Percentiles rank a stretch among this genome's conserved stretches.
Evolutionary conservation across 371 early-diverging fungal genomes (phyloP).

Genomic region (Mortierella sp.): DNA sequence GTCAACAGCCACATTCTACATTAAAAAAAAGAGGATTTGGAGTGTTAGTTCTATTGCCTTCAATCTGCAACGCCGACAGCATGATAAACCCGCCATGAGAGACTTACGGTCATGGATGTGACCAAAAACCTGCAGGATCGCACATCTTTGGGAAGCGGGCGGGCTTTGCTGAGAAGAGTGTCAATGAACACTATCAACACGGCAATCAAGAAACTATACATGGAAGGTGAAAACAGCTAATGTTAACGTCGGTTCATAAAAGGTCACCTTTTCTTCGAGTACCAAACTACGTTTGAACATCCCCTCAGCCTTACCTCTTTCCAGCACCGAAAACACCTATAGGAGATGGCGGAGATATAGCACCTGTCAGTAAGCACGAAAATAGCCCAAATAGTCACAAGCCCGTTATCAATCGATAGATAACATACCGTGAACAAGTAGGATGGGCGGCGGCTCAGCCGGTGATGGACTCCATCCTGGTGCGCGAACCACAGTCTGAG

Average conservation of each 20-base stretch:
- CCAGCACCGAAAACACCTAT: conserved; percentile 84
- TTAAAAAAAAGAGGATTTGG: not conserved
- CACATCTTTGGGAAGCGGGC: conserved; percentile 36
- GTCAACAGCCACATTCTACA: conserved; percentile 90
- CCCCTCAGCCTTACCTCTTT: conserved; percentile 68
- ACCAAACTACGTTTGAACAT: not conserved
- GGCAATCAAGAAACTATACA: conserved; percentile 76
- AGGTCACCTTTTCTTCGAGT: not conserved
- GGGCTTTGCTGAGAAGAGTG: conserved; percentile 63
- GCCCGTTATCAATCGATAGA: not conserved
- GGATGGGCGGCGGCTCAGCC: conserved; percentile 51
- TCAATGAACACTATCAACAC: conserved; percentile 84
- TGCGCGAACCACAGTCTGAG: conserved; percentile 64
- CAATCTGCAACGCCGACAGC: not conserved
- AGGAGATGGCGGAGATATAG: not conserved
- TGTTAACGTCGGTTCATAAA: not conserved
- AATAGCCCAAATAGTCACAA: not conserved
- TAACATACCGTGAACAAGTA: conserved; percentile 69
- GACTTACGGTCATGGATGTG: conserved; percentile 71
- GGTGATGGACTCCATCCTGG: conserved; percentile 56
- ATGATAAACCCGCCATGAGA: too few relatives aligned
- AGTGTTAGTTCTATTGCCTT: not conserved
- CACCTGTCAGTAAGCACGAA: not conserved
- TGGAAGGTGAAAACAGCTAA: not conserved
- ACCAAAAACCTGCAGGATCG: conserved; percentile 67